phyloP scores from a whole-genome alignment of 2,329 filamentous ascomycete species.

The Cordyceps farinosa region DNA sequence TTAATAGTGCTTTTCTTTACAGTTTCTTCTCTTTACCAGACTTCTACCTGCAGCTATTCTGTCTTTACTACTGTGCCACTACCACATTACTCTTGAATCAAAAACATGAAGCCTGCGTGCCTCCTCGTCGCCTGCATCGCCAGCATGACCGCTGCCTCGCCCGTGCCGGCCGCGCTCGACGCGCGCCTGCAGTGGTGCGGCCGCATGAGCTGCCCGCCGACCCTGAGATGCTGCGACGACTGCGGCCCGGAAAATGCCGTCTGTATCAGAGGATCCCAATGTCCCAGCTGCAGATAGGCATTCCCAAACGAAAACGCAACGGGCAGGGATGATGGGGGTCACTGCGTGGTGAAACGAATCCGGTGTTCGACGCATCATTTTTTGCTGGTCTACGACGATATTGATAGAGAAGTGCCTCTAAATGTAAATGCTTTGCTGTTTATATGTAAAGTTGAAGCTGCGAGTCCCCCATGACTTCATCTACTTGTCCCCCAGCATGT shows the following conservation, averaged over 20 bases:
- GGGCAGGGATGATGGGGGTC: neutral
- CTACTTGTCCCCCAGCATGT: too few relatives aligned
- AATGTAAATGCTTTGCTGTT: too few relatives aligned
- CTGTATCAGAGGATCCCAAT: neutral
- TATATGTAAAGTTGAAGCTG: too few relatives aligned
- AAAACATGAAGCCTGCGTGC: neutral
- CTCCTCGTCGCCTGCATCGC: neutral
- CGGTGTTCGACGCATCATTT: neutral
- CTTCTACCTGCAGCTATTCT: too few relatives aligned
- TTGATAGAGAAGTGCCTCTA: too few relatives aligned
- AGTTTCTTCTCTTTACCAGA: too few relatives aligned
- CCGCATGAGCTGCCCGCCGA: neutral
- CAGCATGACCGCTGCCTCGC: slow-evolving; percentile 9
- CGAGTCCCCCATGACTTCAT: too few relatives aligned
- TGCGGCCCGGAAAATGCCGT: neutral
- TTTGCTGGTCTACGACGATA: neutral
- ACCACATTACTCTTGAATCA: neutral
- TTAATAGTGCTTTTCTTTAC: neutral
- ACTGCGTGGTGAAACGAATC: neutral
- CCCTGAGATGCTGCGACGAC: neutral
- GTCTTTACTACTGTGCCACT: too few relatives aligned
- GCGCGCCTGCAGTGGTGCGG: neutral
- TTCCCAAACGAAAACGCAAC: too few relatives aligned
- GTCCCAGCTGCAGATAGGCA: neutral
- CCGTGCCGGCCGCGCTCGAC: neutral